Evolutionary conservation across 1,139 yeast genomes (phyloP), one percentile per base, ranked within the genome.

Genomic region (Hansenula anomala): DNA sequence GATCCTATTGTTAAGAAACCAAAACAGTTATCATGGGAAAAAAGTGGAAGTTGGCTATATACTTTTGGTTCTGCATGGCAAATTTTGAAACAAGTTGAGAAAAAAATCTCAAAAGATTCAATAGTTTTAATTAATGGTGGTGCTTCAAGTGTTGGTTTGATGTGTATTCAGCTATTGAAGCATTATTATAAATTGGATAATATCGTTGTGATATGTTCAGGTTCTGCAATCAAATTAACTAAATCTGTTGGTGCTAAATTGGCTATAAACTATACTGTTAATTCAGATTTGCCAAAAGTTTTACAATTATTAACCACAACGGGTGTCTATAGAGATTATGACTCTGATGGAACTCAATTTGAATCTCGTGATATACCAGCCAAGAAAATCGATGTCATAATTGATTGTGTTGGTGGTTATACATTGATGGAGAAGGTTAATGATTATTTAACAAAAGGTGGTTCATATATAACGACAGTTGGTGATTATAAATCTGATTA

Each of bases 81-180:
- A 32, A 54, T 76, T 39, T 55, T 78, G 35, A 59, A 59, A 38
- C 61, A 52, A 28, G 51, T 55, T 9, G 54, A 52, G 30, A 57
- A 44, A 53, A 48, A 41, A 39, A 51, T 43, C 19, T 44, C 43
- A 33, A 38, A 47, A 9, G 55, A 60, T 11, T 43, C 55, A 4
- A 63, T 63, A 43, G 71, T 84, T 1, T 63, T 85, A 36, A 66
- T 86, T 30, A 66, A 83, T 42, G 95, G 95, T 32, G 92, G 84
- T 13, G 77, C 86, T 5, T 76, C 94, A 1, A 67, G 81, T n/a
- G 84, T 83, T 6, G 95, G 92, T 2, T 59, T 77, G 43, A 72
- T 67, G 60, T 70, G 73, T 3, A 66, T 78, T 23, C 88, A 81
- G 54, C 52, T 84, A 18, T 71, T 80, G 18, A 78, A 74, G 47